A percentile compares a stretch with the other conserved stretches of the same genome.
Conservation (phyloP, 2,329 filamentous ascomycete genomes). For the Phaeoacremonium minimum region DNA sequence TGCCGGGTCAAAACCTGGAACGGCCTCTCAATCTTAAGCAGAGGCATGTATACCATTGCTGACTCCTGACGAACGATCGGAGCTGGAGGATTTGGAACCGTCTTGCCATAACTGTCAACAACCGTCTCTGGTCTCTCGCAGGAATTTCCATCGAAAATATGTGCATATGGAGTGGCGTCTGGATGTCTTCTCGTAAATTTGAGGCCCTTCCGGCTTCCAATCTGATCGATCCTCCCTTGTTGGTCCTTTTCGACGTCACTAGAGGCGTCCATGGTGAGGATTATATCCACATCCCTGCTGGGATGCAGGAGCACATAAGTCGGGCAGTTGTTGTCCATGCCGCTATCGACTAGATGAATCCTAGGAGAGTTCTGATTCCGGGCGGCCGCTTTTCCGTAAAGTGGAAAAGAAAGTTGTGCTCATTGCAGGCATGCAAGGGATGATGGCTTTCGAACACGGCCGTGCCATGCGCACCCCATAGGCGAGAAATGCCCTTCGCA, state of each 20-base stretch:
- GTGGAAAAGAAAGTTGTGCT: slow-evolving; percentile 6
- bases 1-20: slow-evolving; percentile 2
- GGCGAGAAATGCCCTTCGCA: slow-evolving; percentile 1
- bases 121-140: slow-evolving; percentile 4
- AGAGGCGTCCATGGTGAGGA: slow-evolving; percentile 6
- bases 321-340: slow-evolving; percentile 7
- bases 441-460: slow-evolving; percentile 7
- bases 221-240: slow-evolving; percentile 4
- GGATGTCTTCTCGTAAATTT: slow-evolving; percentile 3
- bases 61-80: background rate
- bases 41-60: slow-evolving; percentile 3
- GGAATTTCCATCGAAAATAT: slow-evolving; percentile 4
- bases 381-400: slow-evolving; percentile 3
- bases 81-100: background rate
- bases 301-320: slow-evolving; percentile 7
- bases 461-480: slow-evolving; percentile 6
- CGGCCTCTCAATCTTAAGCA: slow-evolving; percentile 5
- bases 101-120: slow-evolving; percentile 6
- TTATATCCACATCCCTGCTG: slow-evolving; percentile 2
- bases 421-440: slow-evolving; percentile 6
- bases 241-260: slow-evolving; percentile 5
- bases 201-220: slow-evolving; percentile 4
- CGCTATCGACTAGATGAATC: slow-evolving; percentile 4
- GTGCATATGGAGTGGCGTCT: slow-evolving; percentile 2
- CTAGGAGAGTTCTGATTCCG: slow-evolving; percentile 6